Evolutionary conservation across 2,329 filamentous ascomycete species (phyloP).

Genomic region (Akanthomyces uredinophilus): DNA sequence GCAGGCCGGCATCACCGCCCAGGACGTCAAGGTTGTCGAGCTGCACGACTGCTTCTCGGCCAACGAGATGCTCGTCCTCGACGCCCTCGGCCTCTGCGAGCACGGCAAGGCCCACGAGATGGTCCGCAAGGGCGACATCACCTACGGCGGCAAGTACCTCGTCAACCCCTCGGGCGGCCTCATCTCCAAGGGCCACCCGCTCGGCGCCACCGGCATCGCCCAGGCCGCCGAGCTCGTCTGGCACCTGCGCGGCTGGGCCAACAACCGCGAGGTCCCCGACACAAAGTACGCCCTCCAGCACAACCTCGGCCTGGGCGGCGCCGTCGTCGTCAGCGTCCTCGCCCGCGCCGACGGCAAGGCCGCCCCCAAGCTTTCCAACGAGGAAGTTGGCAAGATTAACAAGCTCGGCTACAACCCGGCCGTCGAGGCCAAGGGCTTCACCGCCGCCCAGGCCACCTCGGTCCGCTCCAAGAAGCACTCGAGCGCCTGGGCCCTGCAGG

Average conservation of each 20-base stretch:
- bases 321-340: slow-evolving; percentile 86
- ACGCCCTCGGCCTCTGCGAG: slow-evolving; percentile 74
- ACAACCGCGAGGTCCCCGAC: slow-evolving; percentile 68
- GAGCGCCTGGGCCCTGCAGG: slow-evolving; percentile 73
- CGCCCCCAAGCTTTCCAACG: slow-evolving; percentile 55
- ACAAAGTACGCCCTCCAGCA: slow-evolving; percentile 80
- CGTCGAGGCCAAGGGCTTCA: slow-evolving; percentile 83
- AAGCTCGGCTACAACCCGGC: slow-evolving; percentile 88
- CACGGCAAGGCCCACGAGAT: slow-evolving; percentile 87
- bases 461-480: slow-evolving; percentile 62
- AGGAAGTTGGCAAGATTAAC: slow-evolving; percentile 59
- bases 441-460: slow-evolving; percentile 64
- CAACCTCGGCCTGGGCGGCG: slow-evolving; percentile 87
- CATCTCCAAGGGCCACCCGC: slow-evolving; percentile 92
- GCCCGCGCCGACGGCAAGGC: slow-evolving; percentile 71
- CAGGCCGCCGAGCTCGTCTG: slow-evolving; percentile 94
- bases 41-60: slow-evolving; percentile 96
- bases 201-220: slow-evolving; percentile 89
- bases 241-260: slow-evolving; percentile 94
- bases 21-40: slow-evolving; percentile 79
- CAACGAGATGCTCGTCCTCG: slow-evolving; percentile 88
- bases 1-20: slow-evolving; percentile 65
- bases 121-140: slow-evolving; percentile 82
- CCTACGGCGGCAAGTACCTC: slow-evolving; percentile 77
- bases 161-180: slow-evolving; percentile 92